Evolutionary conservation across 495 filamentous ascomycete genomes (phyloP).

Genomic region (Annulohypoxylon maeteangense): DNA sequence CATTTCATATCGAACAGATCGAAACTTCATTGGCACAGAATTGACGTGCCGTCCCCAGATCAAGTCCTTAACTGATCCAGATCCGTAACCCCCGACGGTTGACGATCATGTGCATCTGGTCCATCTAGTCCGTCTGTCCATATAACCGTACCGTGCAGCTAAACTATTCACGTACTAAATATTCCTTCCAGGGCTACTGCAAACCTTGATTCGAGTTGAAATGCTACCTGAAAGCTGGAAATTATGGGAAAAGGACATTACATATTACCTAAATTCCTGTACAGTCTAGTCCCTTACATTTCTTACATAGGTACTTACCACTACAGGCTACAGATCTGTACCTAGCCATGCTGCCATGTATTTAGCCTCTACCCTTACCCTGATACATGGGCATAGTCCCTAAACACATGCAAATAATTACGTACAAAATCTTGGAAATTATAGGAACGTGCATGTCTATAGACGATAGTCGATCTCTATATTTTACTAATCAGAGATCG

Average conservation of each 20-base stretch:
- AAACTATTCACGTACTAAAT: slow-evolving; percentile 2
- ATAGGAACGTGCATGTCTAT: not conserved
- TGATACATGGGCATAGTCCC: not conserved
- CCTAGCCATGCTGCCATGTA: not conserved
- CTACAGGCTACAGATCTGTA: no score
- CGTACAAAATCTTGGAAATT: not conserved
- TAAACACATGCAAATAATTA: not conserved
- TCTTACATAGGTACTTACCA: slow-evolving; percentile 2
- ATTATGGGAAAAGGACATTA: slow-evolving; percentile 14
- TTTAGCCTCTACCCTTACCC: slow-evolving; percentile 6
- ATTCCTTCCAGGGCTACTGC: not conserved
- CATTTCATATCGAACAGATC: slow-evolving; percentile 1
- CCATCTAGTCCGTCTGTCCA: no score
- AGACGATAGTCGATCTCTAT: slow-evolving; percentile 7
- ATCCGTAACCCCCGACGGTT: slow-evolving; percentile 1
- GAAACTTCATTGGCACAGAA: slow-evolving; percentile 6
- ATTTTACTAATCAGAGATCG: slow-evolving; percentile 14
- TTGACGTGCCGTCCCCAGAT: slow-evolving; percentile 20
- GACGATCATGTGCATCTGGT: slow-evolving; percentile 26
- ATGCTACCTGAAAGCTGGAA: slow-evolving; percentile 22
- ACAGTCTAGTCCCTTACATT: slow-evolving; percentile 5
- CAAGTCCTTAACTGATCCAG: slow-evolving; percentile 9
- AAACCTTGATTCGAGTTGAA: slow-evolving; percentile 29
- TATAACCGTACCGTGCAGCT: slow-evolving; percentile 24
- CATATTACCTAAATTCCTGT: not conserved